Percentiles rank a stretch among this genome's conserved stretches.
Conservation (phyloP, 2,329 filamentous ascomycete species). For the Monosporascus sp. region DNA sequence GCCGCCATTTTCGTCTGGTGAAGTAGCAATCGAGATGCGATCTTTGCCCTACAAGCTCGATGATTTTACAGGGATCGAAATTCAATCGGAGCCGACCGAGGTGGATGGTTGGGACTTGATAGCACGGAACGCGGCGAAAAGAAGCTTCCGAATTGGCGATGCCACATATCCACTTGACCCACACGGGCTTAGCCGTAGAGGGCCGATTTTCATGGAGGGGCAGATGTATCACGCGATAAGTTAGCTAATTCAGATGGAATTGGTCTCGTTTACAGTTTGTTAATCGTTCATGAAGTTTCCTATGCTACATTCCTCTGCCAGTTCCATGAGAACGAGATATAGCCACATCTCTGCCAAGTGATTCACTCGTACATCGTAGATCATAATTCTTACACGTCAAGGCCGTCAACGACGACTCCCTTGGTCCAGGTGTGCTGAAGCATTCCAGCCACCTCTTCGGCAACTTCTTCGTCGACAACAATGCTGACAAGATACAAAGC, state of each 20-base stretch:
- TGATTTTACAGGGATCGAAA: not conserved
- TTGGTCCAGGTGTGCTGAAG: conserved; percentile 85
- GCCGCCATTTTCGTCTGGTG: conserved; percentile 2
- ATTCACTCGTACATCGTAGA: conserved; percentile 4
- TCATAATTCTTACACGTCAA: conserved; percentile 61
- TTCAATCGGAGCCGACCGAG: not conserved
- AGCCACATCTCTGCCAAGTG: conserved; percentile 8
- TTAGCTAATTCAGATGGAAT: not conserved
- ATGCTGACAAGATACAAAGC: conserved; percentile 80
- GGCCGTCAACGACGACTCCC: conserved; percentile 76
- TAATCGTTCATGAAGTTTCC: conserved; percentile 7
- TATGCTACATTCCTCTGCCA: conserved; percentile 6
- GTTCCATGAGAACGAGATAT: conserved; percentile 10
- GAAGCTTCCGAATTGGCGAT: too few relatives aligned
- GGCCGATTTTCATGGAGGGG: not conserved
- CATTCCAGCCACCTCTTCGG: conserved; percentile 65
- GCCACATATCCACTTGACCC: too few relatives aligned
- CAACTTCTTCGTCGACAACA: conserved; percentile 70
- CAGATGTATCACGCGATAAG: too few relatives aligned
- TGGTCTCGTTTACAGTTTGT: not conserved
- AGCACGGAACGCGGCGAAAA: too few relatives aligned
- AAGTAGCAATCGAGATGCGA: conserved; percentile 11
- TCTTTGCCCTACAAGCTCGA: not conserved
- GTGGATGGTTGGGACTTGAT: not conserved
- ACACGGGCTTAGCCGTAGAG: not conserved